Evolutionary conservation across 805 yeast species (phyloP), one percentile per base, ranked within the genome.

Genomic region (Hanseniaspora nectarophila): DNA sequence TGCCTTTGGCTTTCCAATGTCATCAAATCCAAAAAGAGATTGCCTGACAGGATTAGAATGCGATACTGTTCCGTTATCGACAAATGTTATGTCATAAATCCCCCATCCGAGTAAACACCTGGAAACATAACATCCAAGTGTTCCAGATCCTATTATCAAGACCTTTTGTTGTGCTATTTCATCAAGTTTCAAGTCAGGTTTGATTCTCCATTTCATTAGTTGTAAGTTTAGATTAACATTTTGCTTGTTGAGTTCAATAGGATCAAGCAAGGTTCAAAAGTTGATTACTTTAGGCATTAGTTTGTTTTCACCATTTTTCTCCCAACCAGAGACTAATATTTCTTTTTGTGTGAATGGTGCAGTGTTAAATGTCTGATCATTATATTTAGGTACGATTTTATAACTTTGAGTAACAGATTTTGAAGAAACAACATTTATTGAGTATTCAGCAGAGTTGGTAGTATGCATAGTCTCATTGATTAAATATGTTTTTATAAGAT

Each of bases 31-130:
- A 65, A 80, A 92, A 21, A 92, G 66, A 0, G 97, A 90, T 60
- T 92, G 99, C 48, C 99, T 72, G 0, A 92, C 98, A 0, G 98
- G 98, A 60, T 92, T 92, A 9, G 95, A 85, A 66, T 80, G 87
- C 3, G 97, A 87, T 0, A 94, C 87, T 23, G 75, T 71, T 2
- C 97, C 95, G 63, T 78, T 86, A 64, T 92, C 99, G 2, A 92
- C 90, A 66, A 92, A 80, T 0, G 96, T 83, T 18, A 92, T 81
- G 33, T 78, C 71, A 43, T 86, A 70, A 0, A 89, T 89, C 3
- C 98, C 98, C 98, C 98, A 92, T 0, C 95, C 97, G 64, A 92
- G 63, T 28, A 92, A 67, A 0, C 85, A 82, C 52, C 99, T 72
- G 0, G 94, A 76, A 5, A 92, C 90, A 61, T 90, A 90, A 54